phyloP scores from a whole-genome alignment of 108 stramenopile genomes.

The Fragilaria crotonensis region DNA sequence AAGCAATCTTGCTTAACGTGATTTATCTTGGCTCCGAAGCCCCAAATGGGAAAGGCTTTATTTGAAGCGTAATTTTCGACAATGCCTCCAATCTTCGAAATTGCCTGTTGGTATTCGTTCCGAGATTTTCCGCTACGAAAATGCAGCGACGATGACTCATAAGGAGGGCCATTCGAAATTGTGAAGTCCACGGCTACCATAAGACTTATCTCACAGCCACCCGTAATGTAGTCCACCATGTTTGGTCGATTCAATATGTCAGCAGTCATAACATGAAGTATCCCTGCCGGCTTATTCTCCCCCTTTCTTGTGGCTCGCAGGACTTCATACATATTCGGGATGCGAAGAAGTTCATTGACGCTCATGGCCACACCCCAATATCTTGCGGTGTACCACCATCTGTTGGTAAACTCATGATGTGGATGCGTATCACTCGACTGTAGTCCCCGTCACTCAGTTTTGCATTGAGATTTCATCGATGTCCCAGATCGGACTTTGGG shows the following conservation, averaged over 20 bases:
- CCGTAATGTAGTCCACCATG: conserved; percentile 47
- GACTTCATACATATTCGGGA: conserved; percentile 24
- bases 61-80: conserved; percentile 50
- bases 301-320: conserved; percentile 34
- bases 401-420: conserved; percentile 50
- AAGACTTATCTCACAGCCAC: conserved; percentile 56
- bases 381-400: conserved; percentile 33
- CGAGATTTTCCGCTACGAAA: conserved; percentile 21
- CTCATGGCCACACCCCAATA: conserved; percentile 57
- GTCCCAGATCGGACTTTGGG: conserved; percentile 40
- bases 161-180: conserved; percentile 43
- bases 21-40: conserved; percentile 86
- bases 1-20: too few species aligned
- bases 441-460: conserved; percentile 44
- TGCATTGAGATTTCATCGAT: conserved; percentile 41
- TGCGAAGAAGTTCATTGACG: conserved; percentile 30
- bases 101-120: conserved; percentile 77
- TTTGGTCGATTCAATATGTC: conserved; percentile 35
- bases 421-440: conserved; percentile 28
- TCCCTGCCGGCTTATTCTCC: conserved; percentile 16
- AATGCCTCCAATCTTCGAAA: conserved; percentile 57
- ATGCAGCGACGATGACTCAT: conserved; percentile 45
- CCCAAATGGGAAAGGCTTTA: conserved; percentile 70
- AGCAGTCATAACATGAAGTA: conserved; percentile 34
- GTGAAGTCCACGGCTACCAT: conserved; percentile 77